Conservation (phyloP, 371 early-diverging fungal genomes). For the Syncephalis plumigaleata region DNA sequence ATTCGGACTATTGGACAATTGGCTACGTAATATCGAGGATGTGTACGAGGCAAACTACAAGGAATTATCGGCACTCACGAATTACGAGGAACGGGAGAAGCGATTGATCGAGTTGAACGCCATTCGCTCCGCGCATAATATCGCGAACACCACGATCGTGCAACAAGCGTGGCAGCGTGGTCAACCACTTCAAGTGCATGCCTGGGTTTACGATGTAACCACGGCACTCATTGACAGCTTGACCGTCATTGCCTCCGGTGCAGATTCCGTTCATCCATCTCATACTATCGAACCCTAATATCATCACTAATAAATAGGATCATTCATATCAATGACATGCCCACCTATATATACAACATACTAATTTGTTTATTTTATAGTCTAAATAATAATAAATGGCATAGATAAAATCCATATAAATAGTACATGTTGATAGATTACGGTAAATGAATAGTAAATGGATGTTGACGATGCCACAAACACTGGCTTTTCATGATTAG, state of each 20-base stretch:
- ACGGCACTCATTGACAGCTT: slow-evolving; percentile 34
- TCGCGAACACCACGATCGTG: slow-evolving; percentile 55
- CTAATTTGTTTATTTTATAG: too few species aligned
- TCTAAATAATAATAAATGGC: too few species aligned
- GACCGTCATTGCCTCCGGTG: not conserved
- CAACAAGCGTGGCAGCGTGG: slow-evolving; percentile 69
- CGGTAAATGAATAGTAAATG: too few species aligned
- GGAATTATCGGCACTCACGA: slow-evolving; percentile 23
- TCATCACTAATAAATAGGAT: slow-evolving; percentile 2
- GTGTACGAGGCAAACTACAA: slow-evolving; percentile 35
- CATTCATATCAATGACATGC: not conserved
- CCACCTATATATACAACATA: not conserved
- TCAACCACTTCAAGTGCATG: slow-evolving; percentile 60
- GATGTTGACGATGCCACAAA: too few species aligned
- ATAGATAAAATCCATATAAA: too few species aligned
- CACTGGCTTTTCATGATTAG: too few species aligned
- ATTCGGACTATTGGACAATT: slow-evolving; percentile 68
- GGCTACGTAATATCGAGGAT: slow-evolving; percentile 65
- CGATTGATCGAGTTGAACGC: slow-evolving; percentile 60
- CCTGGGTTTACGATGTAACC: slow-evolving; percentile 64
- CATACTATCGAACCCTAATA: slow-evolving; percentile 1
- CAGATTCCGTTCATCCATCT: too few species aligned
- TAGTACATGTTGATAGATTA: too few species aligned
- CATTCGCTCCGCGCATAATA: slow-evolving; percentile 46
- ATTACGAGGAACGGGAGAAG: slow-evolving; percentile 20